A percentile compares a stretch with the other conserved stretches of the same genome.
phyloP scores from a whole-genome alignment of 352 stramenopile species.

The Globisporangium canariense region DNA sequence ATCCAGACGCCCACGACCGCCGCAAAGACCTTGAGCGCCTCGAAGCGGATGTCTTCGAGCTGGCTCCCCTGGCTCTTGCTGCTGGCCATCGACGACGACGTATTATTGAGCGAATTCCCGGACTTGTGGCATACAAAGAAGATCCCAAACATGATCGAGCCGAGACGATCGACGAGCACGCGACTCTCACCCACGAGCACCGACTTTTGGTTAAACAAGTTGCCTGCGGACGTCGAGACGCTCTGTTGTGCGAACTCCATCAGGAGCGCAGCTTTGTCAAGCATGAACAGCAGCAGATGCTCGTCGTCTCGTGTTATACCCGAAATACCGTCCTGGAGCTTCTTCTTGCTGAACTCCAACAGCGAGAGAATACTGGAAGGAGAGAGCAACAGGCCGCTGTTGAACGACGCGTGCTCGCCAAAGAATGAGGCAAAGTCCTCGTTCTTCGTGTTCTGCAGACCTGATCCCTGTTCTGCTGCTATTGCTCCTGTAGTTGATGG shows the following conservation, averaged over 20 bases:
- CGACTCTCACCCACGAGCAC: constrained; percentile 18
- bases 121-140: constrained; percentile 13
- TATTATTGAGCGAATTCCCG: not conserved
- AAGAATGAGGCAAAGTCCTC: constrained; percentile 20
- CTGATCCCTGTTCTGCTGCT: not conserved
- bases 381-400: constrained; percentile 18
- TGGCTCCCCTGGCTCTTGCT: constrained; percentile 4
- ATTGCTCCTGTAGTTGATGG: not conserved
- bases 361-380: constrained; percentile 17
- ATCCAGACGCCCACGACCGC: constrained; percentile 21
- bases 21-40: constrained; percentile 18
- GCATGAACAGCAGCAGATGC: constrained; percentile 20
- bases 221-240: constrained; percentile 3
- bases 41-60: constrained; percentile 17
- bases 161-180: constrained; percentile 22
- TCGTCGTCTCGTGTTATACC: constrained; percentile 20
- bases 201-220: constrained; percentile 16
- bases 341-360: constrained; percentile 11
- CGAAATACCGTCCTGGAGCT: constrained; percentile 3
- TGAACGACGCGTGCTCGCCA: constrained; percentile 18
- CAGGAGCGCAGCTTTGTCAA: constrained; percentile 13
- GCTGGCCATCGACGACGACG: not conserved
- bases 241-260: constrained; percentile 18
- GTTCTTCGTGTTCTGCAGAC: constrained; percentile 1
- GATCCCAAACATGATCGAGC: constrained; percentile 18